These are phyloP conservation scores for Cryptococcus sp. DNA, from an alignment of 1,284 basidiomycete genomes.

Conservation along the genomic window DNA sequence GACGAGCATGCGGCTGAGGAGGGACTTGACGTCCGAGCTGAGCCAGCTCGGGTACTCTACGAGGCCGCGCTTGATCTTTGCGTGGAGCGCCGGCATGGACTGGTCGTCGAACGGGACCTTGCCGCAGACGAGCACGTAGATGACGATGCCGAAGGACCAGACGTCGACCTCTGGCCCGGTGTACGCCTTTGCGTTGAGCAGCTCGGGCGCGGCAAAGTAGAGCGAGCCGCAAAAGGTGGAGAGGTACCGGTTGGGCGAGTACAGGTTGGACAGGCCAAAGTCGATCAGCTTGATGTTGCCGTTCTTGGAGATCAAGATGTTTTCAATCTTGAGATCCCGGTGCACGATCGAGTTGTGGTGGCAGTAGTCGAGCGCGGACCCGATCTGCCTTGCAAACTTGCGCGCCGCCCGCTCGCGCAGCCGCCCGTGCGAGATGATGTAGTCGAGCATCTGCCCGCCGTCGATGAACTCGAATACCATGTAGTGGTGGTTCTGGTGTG, in stretches of 20 bases:
- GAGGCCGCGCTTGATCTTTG: conserved; percentile 95
- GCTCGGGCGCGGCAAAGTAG: conserved; percentile 96
- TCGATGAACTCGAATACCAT: conserved; percentile 99
- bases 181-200: conserved; percentile 94
- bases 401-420: conserved; percentile 90
- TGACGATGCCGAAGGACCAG: conserved; percentile 97
- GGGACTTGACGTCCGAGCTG: conserved; percentile 89
- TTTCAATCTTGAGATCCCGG: conserved; percentile 96
- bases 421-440: conserved; percentile 97
- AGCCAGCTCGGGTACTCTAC: conserved; percentile 98
- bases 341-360: conserved; percentile 98
- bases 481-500: conserved; percentile 95
- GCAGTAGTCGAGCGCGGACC: conserved; percentile 92
- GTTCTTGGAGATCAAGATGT: conserved; percentile 96
- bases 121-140: conserved; percentile 95
- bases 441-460: conserved; percentile 99
- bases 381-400: conserved; percentile 96
- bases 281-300: conserved; percentile 99
- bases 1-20: conserved; percentile 92
- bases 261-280: conserved; percentile 97
- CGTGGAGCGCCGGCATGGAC: conserved; percentile 97
- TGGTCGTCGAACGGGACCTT: conserved; percentile 99
- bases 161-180: conserved; percentile 97
- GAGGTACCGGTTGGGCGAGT: conserved; percentile 75
- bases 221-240: conserved; percentile 95